phyloP scores from a whole-genome alignment of 257 asterid species.

The Rehmannia glutinosa region DNA sequence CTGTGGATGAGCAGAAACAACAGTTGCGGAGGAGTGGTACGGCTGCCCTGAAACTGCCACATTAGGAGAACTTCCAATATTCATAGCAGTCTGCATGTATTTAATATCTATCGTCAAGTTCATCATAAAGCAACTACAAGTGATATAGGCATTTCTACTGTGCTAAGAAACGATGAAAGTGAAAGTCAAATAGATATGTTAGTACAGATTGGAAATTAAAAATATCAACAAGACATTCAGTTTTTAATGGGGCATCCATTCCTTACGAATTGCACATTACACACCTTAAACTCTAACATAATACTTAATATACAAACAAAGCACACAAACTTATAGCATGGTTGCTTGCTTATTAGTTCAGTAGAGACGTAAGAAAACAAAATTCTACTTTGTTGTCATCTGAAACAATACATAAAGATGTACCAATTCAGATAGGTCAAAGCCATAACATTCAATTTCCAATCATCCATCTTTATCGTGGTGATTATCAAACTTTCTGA shows the following conservation, averaged over 20 bases:
- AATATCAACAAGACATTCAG: not conserved
- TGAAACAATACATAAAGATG: no score
- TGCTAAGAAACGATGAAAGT: not conserved
- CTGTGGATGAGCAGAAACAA: slow-evolving; percentile 29
- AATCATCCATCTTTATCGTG: not conserved
- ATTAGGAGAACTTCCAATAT: slow-evolving; percentile 42
- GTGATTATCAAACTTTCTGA: not conserved
- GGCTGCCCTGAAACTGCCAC: slow-evolving; percentile 40
- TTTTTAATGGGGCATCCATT: not conserved
- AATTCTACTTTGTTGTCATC: no score
- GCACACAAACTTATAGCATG: not conserved
- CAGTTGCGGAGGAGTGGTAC: slow-evolving; percentile 34
- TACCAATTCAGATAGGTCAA: no score
- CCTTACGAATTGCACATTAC: not conserved
- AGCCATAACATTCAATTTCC: no score
- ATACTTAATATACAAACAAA: not conserved
- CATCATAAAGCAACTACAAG: not conserved
- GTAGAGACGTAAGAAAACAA: not conserved
- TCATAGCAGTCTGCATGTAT: slow-evolving; percentile 45
- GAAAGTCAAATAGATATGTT: not conserved
- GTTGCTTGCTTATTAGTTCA: not conserved
- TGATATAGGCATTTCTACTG: not conserved
- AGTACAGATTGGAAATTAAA: not conserved
- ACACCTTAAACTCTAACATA: not conserved
- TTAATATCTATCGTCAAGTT: not conserved